Base-by-base conservation (phyloP, 129 eudicot genomes). In the Flaveria linearis region DNA sequence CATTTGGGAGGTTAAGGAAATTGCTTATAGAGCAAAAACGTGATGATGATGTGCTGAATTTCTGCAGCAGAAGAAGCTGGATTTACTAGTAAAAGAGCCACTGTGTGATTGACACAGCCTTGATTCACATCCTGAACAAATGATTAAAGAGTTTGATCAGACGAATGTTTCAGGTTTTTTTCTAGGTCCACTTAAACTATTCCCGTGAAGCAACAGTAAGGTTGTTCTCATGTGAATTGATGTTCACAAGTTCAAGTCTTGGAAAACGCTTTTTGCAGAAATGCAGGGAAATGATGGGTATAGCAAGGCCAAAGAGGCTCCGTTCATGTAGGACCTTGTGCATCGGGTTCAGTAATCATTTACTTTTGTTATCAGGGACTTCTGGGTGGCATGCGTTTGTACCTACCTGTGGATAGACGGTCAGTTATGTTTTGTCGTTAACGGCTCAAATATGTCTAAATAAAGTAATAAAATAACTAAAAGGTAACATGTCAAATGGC, bases 71-170 rank as follows among this genome's bases (percentile, higher is more conserved):
- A n/a, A 89, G 69, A 94, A 94, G 82, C 78, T 94, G 88, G 81
- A 87, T 69, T 86, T 94, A 49, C 72, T 94, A 81, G 97, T 94
- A 16, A 87, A 89, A 87, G 99, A 94, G 69, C 97, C 99, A 16
- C 82, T 94, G 74, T 89, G 89, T 71, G 96, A 91, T 66, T 93
- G 85, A 93, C 71, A 58, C 52, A 47, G 39, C 39, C 39, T 33
- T 5, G 39, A 33, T 33, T 33, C 33, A 28, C 33, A 28, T 28
- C 33, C 33, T 3, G 33, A 28, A 28, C 33, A 28, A 3, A 28
- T 28, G 33, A 28, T 28, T 28, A 3, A 28, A 28, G 33, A 28
- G 33, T 28, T 28, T 28, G 33, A 28, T 28, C 33, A 28, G 33
- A 28, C 33, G 33, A 28, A 28, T 28, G 33, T 28, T 28, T 3